These are phyloP conservation scores for Populus euphratica DNA, from an alignment of 345 rosid species.

Conservation along the genomic window DNA sequence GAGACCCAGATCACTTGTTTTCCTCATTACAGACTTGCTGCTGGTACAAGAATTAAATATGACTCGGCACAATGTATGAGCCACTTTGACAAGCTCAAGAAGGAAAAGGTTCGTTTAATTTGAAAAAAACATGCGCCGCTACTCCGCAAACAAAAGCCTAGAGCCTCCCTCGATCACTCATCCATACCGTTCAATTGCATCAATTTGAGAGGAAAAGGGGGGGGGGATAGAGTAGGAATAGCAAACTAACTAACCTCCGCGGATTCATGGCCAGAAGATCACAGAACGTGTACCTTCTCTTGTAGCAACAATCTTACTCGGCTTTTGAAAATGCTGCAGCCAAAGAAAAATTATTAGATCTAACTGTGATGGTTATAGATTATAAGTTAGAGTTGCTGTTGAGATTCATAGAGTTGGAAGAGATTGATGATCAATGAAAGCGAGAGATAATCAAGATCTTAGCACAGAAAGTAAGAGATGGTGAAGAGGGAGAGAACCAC, in stretches of 20 bases:
- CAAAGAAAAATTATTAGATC: not conserved
- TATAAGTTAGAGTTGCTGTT: not conserved
- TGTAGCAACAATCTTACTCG: not conserved
- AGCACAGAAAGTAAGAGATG: not conserved
- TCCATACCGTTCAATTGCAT: not conserved
- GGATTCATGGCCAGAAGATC: conserved; percentile 45
- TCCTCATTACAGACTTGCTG: not conserved
- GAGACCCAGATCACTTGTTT: not conserved
- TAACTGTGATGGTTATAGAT: not conserved
- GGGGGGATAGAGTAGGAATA: not conserved
- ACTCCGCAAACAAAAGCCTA: not conserved
- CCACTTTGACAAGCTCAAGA: no score
- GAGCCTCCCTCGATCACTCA: not conserved
- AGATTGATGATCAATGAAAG: not conserved
- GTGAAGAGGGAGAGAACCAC: not conserved
- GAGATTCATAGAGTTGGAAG: not conserved
- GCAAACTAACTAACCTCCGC: conserved; percentile 30
- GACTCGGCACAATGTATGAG: no score
- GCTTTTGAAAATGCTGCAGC: not conserved
- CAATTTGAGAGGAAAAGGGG: not conserved
- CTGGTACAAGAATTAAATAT: no score
- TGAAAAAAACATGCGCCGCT: not conserved
- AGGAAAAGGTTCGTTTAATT: no score
- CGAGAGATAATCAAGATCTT: conserved; percentile 23
- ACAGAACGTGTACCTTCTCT: conserved; percentile 1